Percentiles rank a stretch among this genome's conserved stretches.
Evolutionary conservation across 2,329 filamentous ascomycete genomes (phyloP).

Genomic region (Ophiostoma triangulosporum): DNA sequence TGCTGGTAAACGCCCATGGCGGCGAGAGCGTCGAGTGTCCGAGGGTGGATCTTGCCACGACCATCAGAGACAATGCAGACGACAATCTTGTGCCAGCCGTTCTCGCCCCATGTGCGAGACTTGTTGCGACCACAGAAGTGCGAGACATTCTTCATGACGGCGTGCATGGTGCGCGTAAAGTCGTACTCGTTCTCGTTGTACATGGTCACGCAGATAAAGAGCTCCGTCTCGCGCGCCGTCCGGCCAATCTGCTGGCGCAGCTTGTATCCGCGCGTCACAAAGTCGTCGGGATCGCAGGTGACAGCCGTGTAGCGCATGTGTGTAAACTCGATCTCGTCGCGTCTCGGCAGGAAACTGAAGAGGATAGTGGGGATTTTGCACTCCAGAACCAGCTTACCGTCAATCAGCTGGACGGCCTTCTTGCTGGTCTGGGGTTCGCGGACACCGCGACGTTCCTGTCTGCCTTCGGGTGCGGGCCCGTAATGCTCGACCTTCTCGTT

Average conservation of each 20-base stretch:
- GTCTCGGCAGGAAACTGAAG: constrained; percentile 86
- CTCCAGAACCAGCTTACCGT: constrained; percentile 92
- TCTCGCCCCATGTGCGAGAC: constrained; percentile 90
- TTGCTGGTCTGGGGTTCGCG: constrained; percentile 77
- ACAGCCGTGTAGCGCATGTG: constrained; percentile 91
- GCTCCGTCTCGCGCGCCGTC: constrained; percentile 81
- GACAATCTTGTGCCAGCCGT: constrained; percentile 98
- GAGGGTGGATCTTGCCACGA: constrained; percentile 75
- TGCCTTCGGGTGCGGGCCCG: constrained; percentile 72
- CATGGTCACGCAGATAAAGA: constrained; percentile 96
- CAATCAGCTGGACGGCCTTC: constrained; percentile 92
- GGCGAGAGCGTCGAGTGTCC: constrained; percentile 85
- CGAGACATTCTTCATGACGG: constrained; percentile 94
- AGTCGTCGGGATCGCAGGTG: constrained; percentile 82
- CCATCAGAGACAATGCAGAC: constrained; percentile 95
- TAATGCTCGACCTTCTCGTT: constrained; percentile 63
- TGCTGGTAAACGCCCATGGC: constrained; percentile 98
- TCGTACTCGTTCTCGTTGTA: constrained; percentile 97
- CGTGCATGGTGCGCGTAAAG: constrained; percentile 96
- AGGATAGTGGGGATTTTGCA: constrained; percentile 98
- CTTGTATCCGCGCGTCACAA: constrained; percentile 84
- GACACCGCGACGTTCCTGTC: constrained; percentile 77
- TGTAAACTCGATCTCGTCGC: constrained; percentile 91
- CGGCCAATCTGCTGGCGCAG: constrained; percentile 83
- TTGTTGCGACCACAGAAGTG: constrained; percentile 91